Conservation (phyloP, 176 grass and related monocot genomes). For the Melocanna baccifera region DNA sequence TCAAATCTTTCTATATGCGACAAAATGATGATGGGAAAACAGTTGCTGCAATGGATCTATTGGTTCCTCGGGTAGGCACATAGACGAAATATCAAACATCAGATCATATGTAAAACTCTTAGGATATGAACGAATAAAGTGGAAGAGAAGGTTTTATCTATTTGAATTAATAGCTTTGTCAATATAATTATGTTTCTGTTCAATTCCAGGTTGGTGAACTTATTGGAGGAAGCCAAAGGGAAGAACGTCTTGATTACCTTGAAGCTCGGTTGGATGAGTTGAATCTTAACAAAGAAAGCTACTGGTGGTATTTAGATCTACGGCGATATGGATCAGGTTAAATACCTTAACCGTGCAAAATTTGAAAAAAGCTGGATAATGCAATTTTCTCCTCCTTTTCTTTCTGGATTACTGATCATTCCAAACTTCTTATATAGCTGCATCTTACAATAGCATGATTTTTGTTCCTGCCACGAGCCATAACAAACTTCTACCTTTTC, state of each 20-base stretch:
- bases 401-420: background rate
- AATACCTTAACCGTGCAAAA: background rate
- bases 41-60: slow-evolving; percentile 93
- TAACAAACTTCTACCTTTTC: slow-evolving; percentile 4
- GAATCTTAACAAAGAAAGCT: slow-evolving; percentile 89
- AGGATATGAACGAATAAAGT: slow-evolving; percentile 13
- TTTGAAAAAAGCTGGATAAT: background rate
- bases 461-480: background rate
- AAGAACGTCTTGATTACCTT: slow-evolving; percentile 90
- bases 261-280: slow-evolving; percentile 77
- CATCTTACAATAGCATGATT: background rate
- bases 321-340: slow-evolving; percentile 91
- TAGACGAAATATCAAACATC: slow-evolving; percentile 6
- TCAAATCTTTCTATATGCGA: slow-evolving; percentile 99
- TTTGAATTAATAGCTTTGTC: background rate
- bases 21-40: slow-evolving; percentile 93
- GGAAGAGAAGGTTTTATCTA: slow-evolving; percentile 4
- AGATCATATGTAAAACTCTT: background rate
- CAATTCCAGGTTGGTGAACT: slow-evolving; percentile 80
- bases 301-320: slow-evolving; percentile 98
- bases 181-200: slow-evolving; percentile 29
- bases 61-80: slow-evolving; percentile 82
- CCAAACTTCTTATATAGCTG: background rate
- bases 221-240: slow-evolving; percentile 99
- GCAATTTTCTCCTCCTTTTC: background rate